Conservation (phyloP, 345 rosid genomes). For the Geranium rotundifolium region DNA sequence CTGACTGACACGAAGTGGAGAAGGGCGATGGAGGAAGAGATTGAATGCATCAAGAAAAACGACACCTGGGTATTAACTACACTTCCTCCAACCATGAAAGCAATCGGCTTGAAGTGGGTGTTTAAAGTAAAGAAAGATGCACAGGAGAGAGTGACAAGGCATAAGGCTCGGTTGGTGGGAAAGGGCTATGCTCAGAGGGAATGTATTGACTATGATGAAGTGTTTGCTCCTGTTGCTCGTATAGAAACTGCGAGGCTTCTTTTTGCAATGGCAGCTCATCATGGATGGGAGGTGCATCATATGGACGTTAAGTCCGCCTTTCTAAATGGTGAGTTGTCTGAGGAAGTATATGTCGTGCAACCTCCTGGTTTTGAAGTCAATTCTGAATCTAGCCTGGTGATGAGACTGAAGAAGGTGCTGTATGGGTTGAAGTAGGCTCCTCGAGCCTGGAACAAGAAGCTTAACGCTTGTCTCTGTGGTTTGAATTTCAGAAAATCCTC, state of each 20-base stretch:
- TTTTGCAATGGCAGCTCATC: too few relatives aligned
- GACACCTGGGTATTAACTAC: background rate
- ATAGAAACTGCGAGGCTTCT: background rate
- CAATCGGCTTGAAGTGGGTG: slow-evolving; percentile 1
- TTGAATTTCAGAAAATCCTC: background rate
- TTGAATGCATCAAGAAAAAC: slow-evolving; percentile 3
- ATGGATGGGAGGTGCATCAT: too few relatives aligned
- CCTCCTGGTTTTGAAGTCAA: background rate
- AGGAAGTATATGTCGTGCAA: background rate
- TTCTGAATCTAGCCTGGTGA: background rate
- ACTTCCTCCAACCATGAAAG: background rate
- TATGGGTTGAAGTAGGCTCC: background rate
- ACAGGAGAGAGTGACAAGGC: slow-evolving; percentile 5
- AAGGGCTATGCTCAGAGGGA: background rate
- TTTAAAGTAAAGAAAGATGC: slow-evolving; percentile 3
- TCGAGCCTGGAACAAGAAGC: background rate
- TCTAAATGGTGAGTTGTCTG: background rate
- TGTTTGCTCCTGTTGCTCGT: background rate
- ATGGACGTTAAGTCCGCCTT: background rate
- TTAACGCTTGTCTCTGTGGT: background rate
- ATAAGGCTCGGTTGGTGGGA: slow-evolving; percentile 10
- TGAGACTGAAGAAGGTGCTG: background rate
- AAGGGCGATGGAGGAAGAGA: slow-evolving; percentile 1
- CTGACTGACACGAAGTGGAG: too few relatives aligned
- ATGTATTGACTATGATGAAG: slow-evolving; percentile 1